phyloP scores from a whole-genome alignment of 441 rosid genomes.

The Raphanus hybrid region DNA sequence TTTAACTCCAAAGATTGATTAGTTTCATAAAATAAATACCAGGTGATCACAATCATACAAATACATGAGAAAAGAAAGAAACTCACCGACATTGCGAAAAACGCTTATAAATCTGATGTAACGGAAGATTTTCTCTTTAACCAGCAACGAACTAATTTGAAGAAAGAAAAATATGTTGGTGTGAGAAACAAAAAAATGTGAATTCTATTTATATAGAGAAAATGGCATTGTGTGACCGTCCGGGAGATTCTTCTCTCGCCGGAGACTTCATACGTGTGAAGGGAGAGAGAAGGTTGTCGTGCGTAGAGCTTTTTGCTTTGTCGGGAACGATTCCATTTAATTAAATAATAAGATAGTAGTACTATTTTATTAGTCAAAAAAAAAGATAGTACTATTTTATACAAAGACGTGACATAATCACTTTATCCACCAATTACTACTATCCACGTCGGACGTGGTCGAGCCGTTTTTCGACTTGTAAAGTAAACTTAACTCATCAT shows the following conservation, averaged over 20 bases:
- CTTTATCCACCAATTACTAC: neutral
- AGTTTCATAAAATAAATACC: neutral
- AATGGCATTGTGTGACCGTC: constrained; percentile 4
- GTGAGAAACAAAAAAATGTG: neutral
- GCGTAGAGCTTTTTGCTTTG: constrained; percentile 26
- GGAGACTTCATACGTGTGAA: constrained; percentile 20
- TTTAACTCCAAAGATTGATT: neutral
- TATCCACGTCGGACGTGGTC: neutral
- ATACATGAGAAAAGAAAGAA: neutral
- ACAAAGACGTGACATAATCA: constrained; percentile 20
- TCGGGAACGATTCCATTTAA: constrained; percentile 17
- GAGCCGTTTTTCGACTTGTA: neutral
- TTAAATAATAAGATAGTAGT: neutral
- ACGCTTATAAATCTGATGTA: neutral
- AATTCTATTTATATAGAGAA: neutral
- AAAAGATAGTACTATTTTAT: neutral
- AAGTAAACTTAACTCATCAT: constrained; percentile 9
- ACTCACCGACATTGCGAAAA: constrained; percentile 25
- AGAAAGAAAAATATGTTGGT: neutral
- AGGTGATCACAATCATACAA: neutral
- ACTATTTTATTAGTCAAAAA: too few relatives aligned
- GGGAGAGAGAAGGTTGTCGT: constrained; percentile 20
- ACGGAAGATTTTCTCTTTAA: constrained; percentile 9
- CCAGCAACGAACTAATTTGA: constrained; percentile 1
- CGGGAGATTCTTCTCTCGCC: neutral